Evolutionary conservation across 139 green algal species (phyloP).

Genomic region (Dunaliella primolecta): DNA sequence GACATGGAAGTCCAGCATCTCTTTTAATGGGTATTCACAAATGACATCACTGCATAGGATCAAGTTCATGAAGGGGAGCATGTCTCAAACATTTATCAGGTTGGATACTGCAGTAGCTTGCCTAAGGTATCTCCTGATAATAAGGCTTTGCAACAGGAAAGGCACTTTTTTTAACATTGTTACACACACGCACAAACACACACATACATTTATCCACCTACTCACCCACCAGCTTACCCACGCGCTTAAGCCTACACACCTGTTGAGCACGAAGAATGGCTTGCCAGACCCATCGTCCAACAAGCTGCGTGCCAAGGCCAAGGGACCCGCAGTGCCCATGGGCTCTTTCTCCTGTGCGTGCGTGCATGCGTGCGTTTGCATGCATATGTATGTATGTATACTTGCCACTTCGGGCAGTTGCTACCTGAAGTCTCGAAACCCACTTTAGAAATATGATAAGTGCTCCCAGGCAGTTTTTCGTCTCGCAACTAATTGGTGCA

Average conservation of each 20-base stretch:
- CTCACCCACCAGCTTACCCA: too few relatives aligned
- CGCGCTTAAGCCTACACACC: too few relatives aligned
- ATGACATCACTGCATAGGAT: constrained; percentile 85
- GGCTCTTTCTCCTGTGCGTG: constrained; percentile 87
- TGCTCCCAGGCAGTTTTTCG: too few relatives aligned
- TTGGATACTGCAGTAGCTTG: neutral
- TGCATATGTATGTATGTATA: neutral
- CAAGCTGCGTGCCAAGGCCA: constrained; percentile 85
- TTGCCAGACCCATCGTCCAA: constrained; percentile 81
- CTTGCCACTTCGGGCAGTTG: neutral
- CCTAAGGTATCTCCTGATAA: too few relatives aligned
- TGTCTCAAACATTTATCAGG: neutral
- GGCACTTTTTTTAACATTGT: too few relatives aligned
- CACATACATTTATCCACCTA: too few relatives aligned
- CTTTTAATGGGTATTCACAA: constrained; percentile 90
- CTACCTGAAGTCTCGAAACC: neutral
- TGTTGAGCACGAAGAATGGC: constrained; percentile 98
- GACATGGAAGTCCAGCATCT: constrained; percentile 87
- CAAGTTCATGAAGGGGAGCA: too few relatives aligned
- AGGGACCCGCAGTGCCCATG: constrained; percentile 94
- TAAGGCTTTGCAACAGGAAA: too few relatives aligned
- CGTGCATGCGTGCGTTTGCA: constrained; percentile 3
- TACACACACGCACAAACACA: too few relatives aligned
- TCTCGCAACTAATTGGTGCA: too few relatives aligned
- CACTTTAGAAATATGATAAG: neutral